Percentiles rank a stretch among this genome's conserved stretches.
phyloP scores from a whole-genome alignment of 441 rosid genomes.

The Pelargonium myrrhifolium region DNA sequence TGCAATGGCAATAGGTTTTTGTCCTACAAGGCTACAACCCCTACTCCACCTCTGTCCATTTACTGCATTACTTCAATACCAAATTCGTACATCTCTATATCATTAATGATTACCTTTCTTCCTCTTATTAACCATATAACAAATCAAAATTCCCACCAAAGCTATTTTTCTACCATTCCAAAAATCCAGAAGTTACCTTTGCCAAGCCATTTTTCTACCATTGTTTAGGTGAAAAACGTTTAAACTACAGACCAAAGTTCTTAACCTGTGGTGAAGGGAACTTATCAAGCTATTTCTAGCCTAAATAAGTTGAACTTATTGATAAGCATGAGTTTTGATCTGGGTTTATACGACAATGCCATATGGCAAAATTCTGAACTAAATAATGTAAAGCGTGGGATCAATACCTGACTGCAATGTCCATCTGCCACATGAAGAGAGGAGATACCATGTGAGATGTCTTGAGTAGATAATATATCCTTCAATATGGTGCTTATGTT shows the following conservation, averaged over 20 bases:
- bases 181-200: not conserved
- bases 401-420: conserved; percentile 67
- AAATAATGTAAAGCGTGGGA: not conserved
- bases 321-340: too few species aligned
- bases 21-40: not conserved
- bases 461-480: conserved; percentile 64
- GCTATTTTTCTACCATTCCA: not conserved
- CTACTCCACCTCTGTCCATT: not conserved
- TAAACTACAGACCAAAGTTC: not conserved
- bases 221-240: conserved; percentile 2
- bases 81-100: not conserved
- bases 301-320: too few species aligned
- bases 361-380: too few species aligned
- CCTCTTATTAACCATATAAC: conserved; percentile 2
- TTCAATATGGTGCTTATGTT: conserved; percentile 66
- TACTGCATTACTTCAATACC: not conserved
- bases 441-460: conserved; percentile 63
- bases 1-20: too few species aligned
- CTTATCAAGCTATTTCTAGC: too few species aligned
- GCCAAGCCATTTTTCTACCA: not conserved
- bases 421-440: conserved; percentile 53
- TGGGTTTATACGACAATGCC: too few species aligned
- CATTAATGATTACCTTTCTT: not conserved
- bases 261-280: not conserved
- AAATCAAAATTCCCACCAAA: too few species aligned